These are phyloP conservation scores for Aspergillus quadrilineatus DNA, from an alignment of 2,329 filamentous ascomycete species.

Conservation along the genomic window DNA sequence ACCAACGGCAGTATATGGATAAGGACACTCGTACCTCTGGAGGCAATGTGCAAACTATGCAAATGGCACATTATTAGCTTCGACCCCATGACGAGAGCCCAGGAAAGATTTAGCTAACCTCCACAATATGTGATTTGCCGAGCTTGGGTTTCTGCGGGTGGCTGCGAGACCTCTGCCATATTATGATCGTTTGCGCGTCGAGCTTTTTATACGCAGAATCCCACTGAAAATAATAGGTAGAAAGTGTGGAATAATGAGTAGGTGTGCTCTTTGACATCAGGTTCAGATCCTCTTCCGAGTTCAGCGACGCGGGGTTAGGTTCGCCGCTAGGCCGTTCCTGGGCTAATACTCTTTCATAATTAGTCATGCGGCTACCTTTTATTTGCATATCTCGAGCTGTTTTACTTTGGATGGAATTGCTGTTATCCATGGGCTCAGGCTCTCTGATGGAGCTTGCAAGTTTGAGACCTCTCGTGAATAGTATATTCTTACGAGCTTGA, in stretches of 20 bases:
- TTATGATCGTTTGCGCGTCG: not conserved
- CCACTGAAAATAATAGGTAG: no score
- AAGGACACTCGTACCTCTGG: constrained; percentile 58
- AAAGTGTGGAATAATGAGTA: not conserved
- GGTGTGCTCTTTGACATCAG: no score
- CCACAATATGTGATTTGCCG: constrained; percentile 62
- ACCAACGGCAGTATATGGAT: constrained; percentile 24
- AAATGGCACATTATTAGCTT: not conserved
- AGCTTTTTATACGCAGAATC: no score
- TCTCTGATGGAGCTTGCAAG: no score
- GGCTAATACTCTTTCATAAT: no score
- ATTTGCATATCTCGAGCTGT: no score
- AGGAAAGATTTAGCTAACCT: constrained; percentile 42
- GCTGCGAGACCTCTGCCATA: constrained; percentile 39
- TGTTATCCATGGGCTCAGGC: no score
- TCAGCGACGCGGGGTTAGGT: not conserved
- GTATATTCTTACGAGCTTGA: no score
- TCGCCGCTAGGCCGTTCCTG: not conserved
- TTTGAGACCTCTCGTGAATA: no score
- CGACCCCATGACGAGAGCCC: not conserved
- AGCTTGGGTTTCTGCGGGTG: constrained; percentile 47
- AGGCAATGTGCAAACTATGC: constrained; percentile 62
- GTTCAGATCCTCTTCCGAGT: not conserved
- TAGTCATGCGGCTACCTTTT: no score
- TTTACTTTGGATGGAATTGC: no score